Evolutionary conservation across 2,329 filamentous ascomycete species (phyloP).

Genomic region (Alternaria ventricosa): DNA sequence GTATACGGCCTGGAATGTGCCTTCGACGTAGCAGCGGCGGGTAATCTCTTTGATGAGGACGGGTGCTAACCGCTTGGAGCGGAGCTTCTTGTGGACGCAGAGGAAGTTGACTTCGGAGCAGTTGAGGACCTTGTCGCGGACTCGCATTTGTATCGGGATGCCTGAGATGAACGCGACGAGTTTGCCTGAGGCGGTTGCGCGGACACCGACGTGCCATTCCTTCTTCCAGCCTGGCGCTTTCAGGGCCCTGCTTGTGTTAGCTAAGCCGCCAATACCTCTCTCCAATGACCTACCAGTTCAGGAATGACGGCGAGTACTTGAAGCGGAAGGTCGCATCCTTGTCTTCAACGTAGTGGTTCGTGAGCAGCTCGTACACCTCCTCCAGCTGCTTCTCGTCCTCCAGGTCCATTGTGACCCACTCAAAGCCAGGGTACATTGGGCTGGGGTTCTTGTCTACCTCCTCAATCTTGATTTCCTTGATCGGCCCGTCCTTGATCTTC

Average conservation of each 20-base stretch:
- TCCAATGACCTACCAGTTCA: constrained; percentile 73
- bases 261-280: neutral
- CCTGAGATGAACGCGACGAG: constrained; percentile 96
- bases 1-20: constrained; percentile 94
- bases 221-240: constrained; percentile 93
- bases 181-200: constrained; percentile 80
- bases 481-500: constrained; percentile 75
- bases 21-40: constrained; percentile 83
- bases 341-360: constrained; percentile 96
- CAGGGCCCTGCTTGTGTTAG: constrained; percentile 70
- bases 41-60: constrained; percentile 98
- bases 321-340: constrained; percentile 97
- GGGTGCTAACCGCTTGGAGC: constrained; percentile 87
- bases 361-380: constrained; percentile 90
- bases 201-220: constrained; percentile 94
- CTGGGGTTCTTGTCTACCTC: constrained; percentile 79
- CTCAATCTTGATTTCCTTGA: constrained; percentile 79
- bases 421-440: constrained; percentile 77
- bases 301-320: constrained; percentile 87
- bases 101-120: constrained; percentile 98
- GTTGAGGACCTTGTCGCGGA: constrained; percentile 76
- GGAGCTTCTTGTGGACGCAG: constrained; percentile 96
- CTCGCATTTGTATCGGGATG: constrained; percentile 81
- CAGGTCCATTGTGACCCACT: constrained; percentile 93
- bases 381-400: constrained; percentile 76